Base-by-base conservation (phyloP, 2,329 filamentous ascomycete species). In the Thielaviopsis populi region DNA sequence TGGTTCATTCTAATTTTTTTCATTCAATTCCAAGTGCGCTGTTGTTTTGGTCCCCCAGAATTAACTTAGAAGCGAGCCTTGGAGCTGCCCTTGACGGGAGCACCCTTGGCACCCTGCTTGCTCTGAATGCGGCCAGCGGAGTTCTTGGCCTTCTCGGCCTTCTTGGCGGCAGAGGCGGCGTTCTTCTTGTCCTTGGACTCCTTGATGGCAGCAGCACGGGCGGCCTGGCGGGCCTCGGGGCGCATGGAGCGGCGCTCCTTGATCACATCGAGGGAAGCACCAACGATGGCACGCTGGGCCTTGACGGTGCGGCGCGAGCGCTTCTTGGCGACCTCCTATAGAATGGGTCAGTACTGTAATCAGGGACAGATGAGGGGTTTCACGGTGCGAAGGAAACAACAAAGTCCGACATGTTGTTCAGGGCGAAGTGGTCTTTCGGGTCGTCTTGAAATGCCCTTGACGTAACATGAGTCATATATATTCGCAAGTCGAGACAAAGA, bases 301-400 rank as follows among this genome's bases (percentile, higher is more conserved):
- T 99, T 99, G 81, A 99, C 89, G 75, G 90, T 90, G 76, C 91
- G 90, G 83, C 94, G 94, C 71, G 91, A 91, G 76, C 94, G 91
- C 88, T 97, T 97, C 89, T 99, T 99, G 83, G 92, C 91, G 76
- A 96, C 88, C 85, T 99, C 94, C 94, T 99, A 78, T 83, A 74
- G 66, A 64, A 69, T 68, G 70, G 71, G 75, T 80, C 70, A 81
- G 77, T 69, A 67, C 67, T 53, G 41, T 17, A 13, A 10, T 56
- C 10, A 22, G 37, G 15, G 17, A 3, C n/a, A 33, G 11, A 50
- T 4, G 27, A 22, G 6, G 13, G 53, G n/a, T n/a, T 11, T 33
- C n/a, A 37, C 17, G 7, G 10, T 41, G 54, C 40, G 19, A 50
- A 15, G 22, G 22, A 27, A 24, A 50, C 17, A 53, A 22, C n/a